A percentile compares a stretch with the other conserved stretches of the same genome.
phyloP scores from a whole-genome alignment of 192 early-diverging fungal genomes.

The Dimargaris cristalligena region DNA sequence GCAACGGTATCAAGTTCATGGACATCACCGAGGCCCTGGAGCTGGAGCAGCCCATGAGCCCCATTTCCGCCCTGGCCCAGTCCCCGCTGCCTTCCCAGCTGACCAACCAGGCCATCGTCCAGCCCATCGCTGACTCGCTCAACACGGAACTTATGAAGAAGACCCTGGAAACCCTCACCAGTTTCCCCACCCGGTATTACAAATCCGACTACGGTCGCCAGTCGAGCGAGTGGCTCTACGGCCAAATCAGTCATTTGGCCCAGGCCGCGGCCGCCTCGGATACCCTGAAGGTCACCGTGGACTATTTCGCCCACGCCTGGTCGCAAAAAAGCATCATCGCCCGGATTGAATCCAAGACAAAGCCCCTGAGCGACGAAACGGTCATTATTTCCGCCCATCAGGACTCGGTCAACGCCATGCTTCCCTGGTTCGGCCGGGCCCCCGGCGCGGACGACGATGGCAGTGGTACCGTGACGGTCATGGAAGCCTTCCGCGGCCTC shows the following conservation, averaged over 20 bases:
- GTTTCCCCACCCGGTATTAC: slow-evolving; percentile 84
- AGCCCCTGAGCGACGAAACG: slow-evolving; percentile 29
- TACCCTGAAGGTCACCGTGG: slow-evolving; percentile 38
- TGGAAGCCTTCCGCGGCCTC: slow-evolving; percentile 70
- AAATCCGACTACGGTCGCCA: slow-evolving; percentile 45
- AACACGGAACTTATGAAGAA: slow-evolving; percentile 46
- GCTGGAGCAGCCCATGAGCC: slow-evolving; percentile 13
- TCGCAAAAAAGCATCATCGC: slow-evolving; percentile 69
- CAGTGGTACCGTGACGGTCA: slow-evolving; percentile 74
- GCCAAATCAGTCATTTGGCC: slow-evolving; percentile 33
- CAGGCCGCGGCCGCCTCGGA: slow-evolving; percentile 12
- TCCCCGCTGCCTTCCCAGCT: slow-evolving; percentile 27
- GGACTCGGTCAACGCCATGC: slow-evolving; percentile 74
- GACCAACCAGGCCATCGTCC: slow-evolving; percentile 37
- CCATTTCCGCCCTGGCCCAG: slow-evolving; percentile 11
- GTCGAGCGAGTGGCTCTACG: slow-evolving; percentile 53
- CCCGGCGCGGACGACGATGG: slow-evolving; percentile 85
- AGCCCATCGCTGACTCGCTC: slow-evolving; percentile 37
- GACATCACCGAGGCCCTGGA: slow-evolving; percentile 69
- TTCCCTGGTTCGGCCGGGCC: slow-evolving; percentile 55
- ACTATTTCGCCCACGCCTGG: slow-evolving; percentile 67
- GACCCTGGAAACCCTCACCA: slow-evolving; percentile 57
- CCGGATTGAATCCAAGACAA: slow-evolving; percentile 41
- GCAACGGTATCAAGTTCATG: slow-evolving; percentile 54
- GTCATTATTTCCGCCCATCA: slow-evolving; percentile 84